Base-by-base conservation (phyloP, 192 early-diverging fungal species). In the Linnemannia zychae region DNA sequence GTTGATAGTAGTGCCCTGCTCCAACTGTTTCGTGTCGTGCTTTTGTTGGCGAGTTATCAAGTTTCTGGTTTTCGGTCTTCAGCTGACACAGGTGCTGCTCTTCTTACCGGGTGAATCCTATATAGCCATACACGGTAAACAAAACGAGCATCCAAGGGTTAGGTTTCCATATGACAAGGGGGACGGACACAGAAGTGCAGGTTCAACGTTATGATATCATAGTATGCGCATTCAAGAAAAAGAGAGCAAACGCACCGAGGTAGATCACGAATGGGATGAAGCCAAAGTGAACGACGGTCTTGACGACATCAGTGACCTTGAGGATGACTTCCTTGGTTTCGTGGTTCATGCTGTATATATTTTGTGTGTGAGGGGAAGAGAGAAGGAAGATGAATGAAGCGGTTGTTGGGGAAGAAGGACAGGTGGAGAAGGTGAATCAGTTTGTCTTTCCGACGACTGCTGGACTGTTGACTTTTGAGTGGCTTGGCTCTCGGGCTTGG, bases 181-280 rank as follows among this genome's bases (percentile, higher is more conserved):
- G n/a, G n/a, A n/a, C n/a, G n/a, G 34, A 34, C 28, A 6, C 36
- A 36, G n/a, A 44, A 37, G 36, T 28, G 22, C 52, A 75, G 37
- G 38, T 38, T 40, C 75, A 49, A 18, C 40, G 31, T 9, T 1
- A 63, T 63, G 24, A 63, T 63, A 31, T 63, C 57, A 63, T 33
- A 28, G 57, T 31, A 9, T 3, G 57, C 52, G 24, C 57, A 63
- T 44, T 44, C 40, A 9, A 24, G 18, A 52, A 63, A 46, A 57
- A 81, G 71, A 46, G n/a, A 37, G 9, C 9, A 31, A 66, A 46
- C 89, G 72, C 90, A 85, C 91, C 91, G 46, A 92, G 89, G 75
- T 92, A 92, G 73, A 92, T 87, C 68, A 92, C 90, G 63, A 91
- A 90, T 49, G 91, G 91, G 84, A 92, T 92, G 77, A 92, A 92